phyloP scores from a whole-genome alignment of 495 filamentous ascomycete species.

The Aspergillus haitiensis region DNA sequence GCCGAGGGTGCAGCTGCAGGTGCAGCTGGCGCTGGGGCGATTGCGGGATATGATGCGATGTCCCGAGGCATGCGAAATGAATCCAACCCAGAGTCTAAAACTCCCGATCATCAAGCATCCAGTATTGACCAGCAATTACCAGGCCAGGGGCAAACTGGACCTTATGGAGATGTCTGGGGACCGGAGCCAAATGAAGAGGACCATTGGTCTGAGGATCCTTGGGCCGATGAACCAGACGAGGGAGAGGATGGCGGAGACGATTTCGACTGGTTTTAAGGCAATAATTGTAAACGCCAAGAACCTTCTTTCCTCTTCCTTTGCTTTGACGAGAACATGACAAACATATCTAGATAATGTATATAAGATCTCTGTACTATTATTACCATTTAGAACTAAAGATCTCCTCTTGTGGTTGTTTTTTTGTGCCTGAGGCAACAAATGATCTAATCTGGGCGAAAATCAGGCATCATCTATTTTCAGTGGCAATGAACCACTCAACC shows the following conservation, averaged over 20 bases:
- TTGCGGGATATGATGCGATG: conserved; percentile 67
- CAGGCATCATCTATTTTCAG: too few species aligned
- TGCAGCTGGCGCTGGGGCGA: conserved; percentile 55
- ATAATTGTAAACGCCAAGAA: too few species aligned
- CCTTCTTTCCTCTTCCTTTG: too few species aligned
- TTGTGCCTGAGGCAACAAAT: conserved; percentile 1
- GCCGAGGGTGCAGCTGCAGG: conserved; percentile 43
- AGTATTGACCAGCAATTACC: conserved; percentile 23
- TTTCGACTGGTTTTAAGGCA: conserved; percentile 35
- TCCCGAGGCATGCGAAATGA: conserved; percentile 45
- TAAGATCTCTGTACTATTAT: conserved; percentile 14
- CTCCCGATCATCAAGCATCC: conserved; percentile 27
- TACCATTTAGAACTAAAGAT: neutral
- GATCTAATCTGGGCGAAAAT: too few species aligned
- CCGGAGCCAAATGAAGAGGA: conserved; percentile 35
- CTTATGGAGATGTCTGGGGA: conserved; percentile 34
- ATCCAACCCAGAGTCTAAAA: conserved; percentile 18
- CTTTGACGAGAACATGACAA: conserved; percentile 10
- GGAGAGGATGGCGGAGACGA: conserved; percentile 40
- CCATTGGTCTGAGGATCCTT: conserved; percentile 44
- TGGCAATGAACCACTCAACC: too few species aligned
- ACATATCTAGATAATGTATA: conserved; percentile 8
- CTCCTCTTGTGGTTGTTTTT: neutral
- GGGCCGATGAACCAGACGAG: conserved; percentile 26
- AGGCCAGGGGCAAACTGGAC: conserved; percentile 17